phyloP scores from a whole-genome alignment of 78 protist genomes.

The Dictyostelium brefeldianum region DNA sequence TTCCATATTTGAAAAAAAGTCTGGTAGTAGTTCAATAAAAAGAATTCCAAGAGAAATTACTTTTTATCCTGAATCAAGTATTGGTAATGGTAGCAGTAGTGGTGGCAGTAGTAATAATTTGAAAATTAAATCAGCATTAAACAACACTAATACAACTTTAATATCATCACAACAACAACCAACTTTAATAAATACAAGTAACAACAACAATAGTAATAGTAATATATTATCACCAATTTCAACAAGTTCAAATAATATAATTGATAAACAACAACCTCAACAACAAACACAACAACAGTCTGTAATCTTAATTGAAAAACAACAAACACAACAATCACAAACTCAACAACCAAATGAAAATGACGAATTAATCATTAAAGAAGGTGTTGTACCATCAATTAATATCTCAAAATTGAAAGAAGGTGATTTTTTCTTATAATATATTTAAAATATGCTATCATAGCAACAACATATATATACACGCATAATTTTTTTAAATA shows the following conservation, averaged over 20 bases:
- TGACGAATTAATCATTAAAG: not conserved
- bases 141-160: too few species aligned
- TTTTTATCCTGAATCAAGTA: slow-evolving; percentile 11
- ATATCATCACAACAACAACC: too few species aligned
- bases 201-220: too few species aligned
- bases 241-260: too few species aligned
- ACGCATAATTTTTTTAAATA: too few species aligned
- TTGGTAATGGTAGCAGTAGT: not conserved
- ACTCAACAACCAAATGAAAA: not conserved
- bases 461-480: too few species aligned
- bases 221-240: too few species aligned
- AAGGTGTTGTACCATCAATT: not conserved
- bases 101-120: not conserved
- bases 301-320: not conserved
- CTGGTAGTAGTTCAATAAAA: slow-evolving; percentile 11
- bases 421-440: not conserved
- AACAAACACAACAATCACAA: too few species aligned
- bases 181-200: too few species aligned
- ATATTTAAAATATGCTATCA: too few species aligned
- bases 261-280: not conserved
- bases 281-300: too few species aligned
- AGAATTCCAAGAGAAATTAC: slow-evolving; percentile 49
- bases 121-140: too few species aligned
- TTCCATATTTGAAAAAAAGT: slow-evolving; percentile 46
- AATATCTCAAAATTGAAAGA: not conserved